Evolutionary conservation across 352 stramenopile species (phyloP), one percentile per base, ranked within the genome.

Genomic region (Phytophthora sansomeana): DNA sequence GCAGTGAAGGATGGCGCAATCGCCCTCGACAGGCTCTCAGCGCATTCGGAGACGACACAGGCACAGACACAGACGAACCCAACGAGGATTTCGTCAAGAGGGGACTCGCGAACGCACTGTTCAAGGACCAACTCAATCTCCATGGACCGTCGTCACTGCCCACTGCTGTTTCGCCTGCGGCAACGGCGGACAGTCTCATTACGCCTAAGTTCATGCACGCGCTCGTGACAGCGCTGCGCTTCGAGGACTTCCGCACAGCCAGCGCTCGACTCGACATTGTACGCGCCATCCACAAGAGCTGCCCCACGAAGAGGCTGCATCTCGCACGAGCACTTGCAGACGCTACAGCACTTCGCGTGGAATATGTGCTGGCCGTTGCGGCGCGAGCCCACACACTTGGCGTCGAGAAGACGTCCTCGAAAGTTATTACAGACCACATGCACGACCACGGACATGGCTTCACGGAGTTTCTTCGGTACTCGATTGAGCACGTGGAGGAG

Each of bases 1-100:
- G 78, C 38, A 81, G 66, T 21, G 52, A 63, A 52, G 63, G 69
- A 19, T 38, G 72, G 13, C 67, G 72, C 10, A 72, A 64, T 35
- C 66, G 66, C 13, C 60, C 65, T 4, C 60, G 61, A 41, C 70
- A 75, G 28, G 73, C 69, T 2, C 77, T 90, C 46, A 91, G 81
- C 35, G 81, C 78, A 1, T 92, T 92, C 55, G 83, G 82, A 26
- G 81, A 95, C 39, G 81, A 91, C 61, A 89, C 83, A 30, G 86
- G 84, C 33, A 94, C 84, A 16, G 84, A 93, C 53, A 92, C 78
- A 13, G 86, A 96, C 35, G 81, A 87, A 46, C 87, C 84, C 10
- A 96, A 96, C 62, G 84, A 93, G 42, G 83, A 91, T 24, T 93
- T 95, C 58, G 87, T 95, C 57, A 96, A 96, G 79, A 70, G 75